Base-by-base conservation (phyloP, 2,329 filamentous ascomycete genomes). In the Aschersonia sp. region DNA sequence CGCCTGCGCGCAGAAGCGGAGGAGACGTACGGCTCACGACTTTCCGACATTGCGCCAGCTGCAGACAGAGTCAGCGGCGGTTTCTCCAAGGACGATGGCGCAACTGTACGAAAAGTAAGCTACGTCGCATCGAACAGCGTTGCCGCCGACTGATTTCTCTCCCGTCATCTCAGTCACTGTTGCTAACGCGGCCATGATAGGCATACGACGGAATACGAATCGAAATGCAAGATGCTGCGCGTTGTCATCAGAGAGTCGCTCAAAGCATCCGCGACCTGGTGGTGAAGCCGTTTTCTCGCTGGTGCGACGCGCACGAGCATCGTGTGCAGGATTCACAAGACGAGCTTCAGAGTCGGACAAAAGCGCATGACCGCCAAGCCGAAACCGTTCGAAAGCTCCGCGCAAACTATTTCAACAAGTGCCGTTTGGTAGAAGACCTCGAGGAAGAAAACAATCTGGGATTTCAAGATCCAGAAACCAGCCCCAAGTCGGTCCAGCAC, bases 401-500 rank as follows among this genome's bases (percentile, higher is more conserved):
- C 54, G 95, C 86, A 65, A 85, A 87, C 57, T 98, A 98, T 68
- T 97, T 97, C 76, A 98, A 97, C 73, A 98, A 97, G 69, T 98
- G 92, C 64, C 84, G 94, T 45, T 72, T 96, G 52, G 84, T 97
- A 5, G 94, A 98, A 63, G 92, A 98, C 61, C 70, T 97, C 51
- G 92, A 98, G 64, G 92, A 98, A 67, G 94, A 98, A 71, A 95
- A 96, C 65, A 97, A 98, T 68, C 77, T 98, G 48, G 92, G 89
- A 40, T 98, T 98, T 67, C 89, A 95, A 64, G 88, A 89, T 54
- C 88, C 89, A 2, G 78, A 83, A 57, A 71, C 65, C 35, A 89
- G 84, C 63, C 83, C 85, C 3, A 72, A 80, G 62, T 62, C 72
- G 42, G 58, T 57, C 50, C 74, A 78, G 48, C 65, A 66, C 38